A percentile compares a stretch with the other conserved stretches of the same genome.
These are phyloP conservation scores for Pholiota molesta DNA, from an alignment of 768 basidiomycete genomes.

Conservation along the genomic window DNA sequence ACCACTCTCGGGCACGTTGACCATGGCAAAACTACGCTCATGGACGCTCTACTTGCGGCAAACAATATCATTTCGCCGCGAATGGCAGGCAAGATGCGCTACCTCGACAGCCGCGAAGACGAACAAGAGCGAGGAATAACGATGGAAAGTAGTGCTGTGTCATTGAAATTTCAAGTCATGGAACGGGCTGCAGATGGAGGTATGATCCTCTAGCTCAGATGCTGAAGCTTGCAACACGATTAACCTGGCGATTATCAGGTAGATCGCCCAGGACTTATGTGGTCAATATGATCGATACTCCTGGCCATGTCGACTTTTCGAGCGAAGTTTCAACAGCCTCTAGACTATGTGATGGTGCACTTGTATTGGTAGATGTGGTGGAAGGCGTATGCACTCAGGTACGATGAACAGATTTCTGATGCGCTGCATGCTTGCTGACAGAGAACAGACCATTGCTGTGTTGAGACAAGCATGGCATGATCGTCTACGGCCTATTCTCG, in stretches of 20 bases:
- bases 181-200: slow-evolving; percentile 58
- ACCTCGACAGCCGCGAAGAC: slow-evolving; percentile 93
- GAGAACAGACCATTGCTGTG: slow-evolving; percentile 84
- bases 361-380: slow-evolving; percentile 94
- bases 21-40: slow-evolving; percentile 95
- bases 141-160: slow-evolving; percentile 97
- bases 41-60: slow-evolving; percentile 93
- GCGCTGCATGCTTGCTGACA: slow-evolving; percentile 2
- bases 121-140: slow-evolving; percentile 98
- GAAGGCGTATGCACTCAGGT: slow-evolving; percentile 99
- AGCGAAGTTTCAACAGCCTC: slow-evolving; percentile 96
- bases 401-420: slow-evolving; percentile 21
- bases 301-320: slow-evolving; percentile 98
- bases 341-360: slow-evolving; percentile 90
- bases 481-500: slow-evolving; percentile 83
- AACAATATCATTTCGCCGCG: slow-evolving; percentile 96
- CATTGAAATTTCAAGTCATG: slow-evolving; percentile 83
- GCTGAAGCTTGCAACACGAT: slow-evolving; percentile 3
- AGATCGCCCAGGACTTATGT: slow-evolving; percentile 70
- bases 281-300: slow-evolving; percentile 97
- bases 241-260: slow-evolving; percentile 36
- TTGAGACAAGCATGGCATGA: slow-evolving; percentile 95
- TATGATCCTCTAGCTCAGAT: slow-evolving; percentile 33
- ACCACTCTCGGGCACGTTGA: slow-evolving; percentile 92
- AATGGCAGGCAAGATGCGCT: slow-evolving; percentile 96